A percentile compares a stretch with the other conserved stretches of the same genome.
phyloP scores from a whole-genome alignment of 495 filamentous ascomycete species.

The Penicillium verhagenii region DNA sequence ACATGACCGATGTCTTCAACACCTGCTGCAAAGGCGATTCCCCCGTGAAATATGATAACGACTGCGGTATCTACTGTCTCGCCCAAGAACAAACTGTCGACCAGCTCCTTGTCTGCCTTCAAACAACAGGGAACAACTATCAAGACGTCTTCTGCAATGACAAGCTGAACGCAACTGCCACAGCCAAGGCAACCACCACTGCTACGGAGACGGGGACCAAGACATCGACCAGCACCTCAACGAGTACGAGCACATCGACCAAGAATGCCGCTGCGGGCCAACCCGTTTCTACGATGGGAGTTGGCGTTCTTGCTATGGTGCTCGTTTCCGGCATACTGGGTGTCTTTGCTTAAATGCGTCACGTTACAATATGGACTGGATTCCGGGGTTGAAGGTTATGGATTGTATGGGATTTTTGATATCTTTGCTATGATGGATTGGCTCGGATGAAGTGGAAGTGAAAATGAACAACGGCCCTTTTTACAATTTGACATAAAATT shows the following conservation, averaged over 20 bases:
- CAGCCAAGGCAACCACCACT: conserved; percentile 28
- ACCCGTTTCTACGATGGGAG: conserved; percentile 32
- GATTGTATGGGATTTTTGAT: no score
- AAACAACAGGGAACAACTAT: conserved; percentile 28
- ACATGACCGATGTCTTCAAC: conserved; percentile 39
- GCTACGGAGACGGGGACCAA: conserved; percentile 17
- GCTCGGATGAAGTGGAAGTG: not conserved
- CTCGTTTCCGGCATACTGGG: conserved; percentile 36
- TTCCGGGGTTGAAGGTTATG: no score
- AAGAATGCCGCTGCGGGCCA: conserved; percentile 19
- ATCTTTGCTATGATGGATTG: no score
- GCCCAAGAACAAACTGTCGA: conserved; percentile 42
- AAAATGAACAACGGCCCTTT: not conserved
- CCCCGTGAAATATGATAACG: conserved; percentile 43
- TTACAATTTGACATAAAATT: not conserved
- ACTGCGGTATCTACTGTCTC: conserved; percentile 52
- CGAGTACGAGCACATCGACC: conserved; percentile 7
- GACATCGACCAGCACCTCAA: conserved; percentile 9
- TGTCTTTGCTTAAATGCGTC: conserved; percentile 21
- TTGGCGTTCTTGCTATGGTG: conserved; percentile 39
- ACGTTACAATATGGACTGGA: no score
- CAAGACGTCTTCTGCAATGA: conserved; percentile 40
- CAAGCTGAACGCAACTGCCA: conserved; percentile 39
- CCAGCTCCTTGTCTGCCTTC: conserved; percentile 36
- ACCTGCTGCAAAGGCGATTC: conserved; percentile 45